These are phyloP conservation scores for Durio zibethinus DNA, from an alignment of 345 rosid species.

Conservation along the genomic window DNA sequence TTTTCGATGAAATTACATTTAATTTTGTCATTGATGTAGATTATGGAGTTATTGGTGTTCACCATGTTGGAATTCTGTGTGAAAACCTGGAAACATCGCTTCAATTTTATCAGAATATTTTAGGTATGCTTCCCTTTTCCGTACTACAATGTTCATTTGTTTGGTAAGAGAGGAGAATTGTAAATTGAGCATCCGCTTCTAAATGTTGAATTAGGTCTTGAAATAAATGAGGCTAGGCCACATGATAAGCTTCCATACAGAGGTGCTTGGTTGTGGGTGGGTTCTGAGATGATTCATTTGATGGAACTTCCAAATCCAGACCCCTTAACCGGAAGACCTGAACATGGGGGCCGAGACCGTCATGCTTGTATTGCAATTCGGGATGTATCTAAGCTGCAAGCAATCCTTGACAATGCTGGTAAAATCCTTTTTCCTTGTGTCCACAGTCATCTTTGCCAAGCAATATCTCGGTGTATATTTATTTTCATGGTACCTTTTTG, in stretches of 20 bases:
- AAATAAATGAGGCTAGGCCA: slow-evolving; percentile 92
- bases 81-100: slow-evolving; percentile 81
- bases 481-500: not conserved
- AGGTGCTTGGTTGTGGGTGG: slow-evolving; percentile 98
- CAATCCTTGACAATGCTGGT: slow-evolving; percentile 76
- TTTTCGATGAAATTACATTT: not conserved
- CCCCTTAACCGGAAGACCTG: slow-evolving; percentile 84
- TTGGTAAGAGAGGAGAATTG: not conserved
- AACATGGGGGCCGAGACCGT: slow-evolving; percentile 92
- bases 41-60: slow-evolving; percentile 76
- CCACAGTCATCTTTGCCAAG: not conserved
- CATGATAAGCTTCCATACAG: slow-evolving; percentile 87
- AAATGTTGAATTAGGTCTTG: slow-evolving; percentile 50
- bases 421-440: slow-evolving; percentile 13
- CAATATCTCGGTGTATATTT: not conserved
- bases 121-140: slow-evolving; percentile 37
- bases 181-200: slow-evolving; percentile 9
- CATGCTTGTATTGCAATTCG: slow-evolving; percentile 84
- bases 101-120: slow-evolving; percentile 72
- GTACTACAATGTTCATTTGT: not conserved
- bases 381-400: slow-evolving; percentile 71
- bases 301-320: slow-evolving; percentile 99
- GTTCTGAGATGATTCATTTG: slow-evolving; percentile 96
- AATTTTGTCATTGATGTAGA: slow-evolving; percentile 40
- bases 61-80: slow-evolving; percentile 88